Percentiles rank a stretch among this genome's conserved stretches.
These are phyloP conservation scores for Magnaporthiopsis rhizophila DNA, from an alignment of 2,329 filamentous ascomycete genomes.

Conservation along the genomic window DNA sequence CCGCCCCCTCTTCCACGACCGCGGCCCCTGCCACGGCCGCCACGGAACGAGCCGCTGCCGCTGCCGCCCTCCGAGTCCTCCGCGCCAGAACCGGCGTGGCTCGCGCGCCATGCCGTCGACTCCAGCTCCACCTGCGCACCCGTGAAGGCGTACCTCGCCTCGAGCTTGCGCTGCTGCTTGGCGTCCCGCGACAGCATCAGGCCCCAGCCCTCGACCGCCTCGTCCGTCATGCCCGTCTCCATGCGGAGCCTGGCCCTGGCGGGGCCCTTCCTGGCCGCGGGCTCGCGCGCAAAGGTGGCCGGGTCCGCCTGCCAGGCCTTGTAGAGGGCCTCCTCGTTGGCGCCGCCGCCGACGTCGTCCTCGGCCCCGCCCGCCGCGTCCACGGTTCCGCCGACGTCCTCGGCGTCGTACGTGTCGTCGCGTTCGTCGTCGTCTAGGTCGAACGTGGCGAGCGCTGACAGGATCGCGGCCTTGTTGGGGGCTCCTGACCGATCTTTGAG, in stretches of 20 bases:
- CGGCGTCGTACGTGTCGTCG: slow-evolving; percentile 92
- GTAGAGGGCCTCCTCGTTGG: slow-evolving; percentile 66
- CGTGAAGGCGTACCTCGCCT: slow-evolving; percentile 60
- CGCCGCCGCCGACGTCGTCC: slow-evolving; percentile 26
- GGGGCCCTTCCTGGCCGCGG: slow-evolving; percentile 57
- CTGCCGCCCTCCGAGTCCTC: slow-evolving; percentile 47
- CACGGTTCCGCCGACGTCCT: slow-evolving; percentile 83
- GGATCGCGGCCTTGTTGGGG: slow-evolving; percentile 74
- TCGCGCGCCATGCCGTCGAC: slow-evolving; percentile 57
- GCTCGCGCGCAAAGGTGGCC: slow-evolving; percentile 62
- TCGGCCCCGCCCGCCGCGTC: slow-evolving; percentile 58
- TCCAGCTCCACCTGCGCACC: slow-evolving; percentile 59
- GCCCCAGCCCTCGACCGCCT: slow-evolving; percentile 89
- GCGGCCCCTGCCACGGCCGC: slow-evolving; percentile 34
- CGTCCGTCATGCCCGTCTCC: slow-evolving; percentile 84
- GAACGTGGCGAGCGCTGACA: slow-evolving; percentile 80
- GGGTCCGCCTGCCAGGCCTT: slow-evolving; percentile 58
- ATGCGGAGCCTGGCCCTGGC: slow-evolving; percentile 57
- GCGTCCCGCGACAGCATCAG: slow-evolving; percentile 74
- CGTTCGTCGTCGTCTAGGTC: slow-evolving; percentile 93
- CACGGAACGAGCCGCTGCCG: slow-evolving; percentile 20
- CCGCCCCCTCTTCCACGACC: slow-evolving; percentile 38
- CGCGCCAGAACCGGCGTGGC: slow-evolving; percentile 43
- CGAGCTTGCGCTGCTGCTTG: slow-evolving; percentile 58
- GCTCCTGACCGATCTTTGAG: slow-evolving; percentile 56